A percentile compares a stretch with the other conserved stretches of the same genome.
Conservation (phyloP, 1,284 basidiomycete genomes). For the Microstroma glucosiphilum region DNA sequence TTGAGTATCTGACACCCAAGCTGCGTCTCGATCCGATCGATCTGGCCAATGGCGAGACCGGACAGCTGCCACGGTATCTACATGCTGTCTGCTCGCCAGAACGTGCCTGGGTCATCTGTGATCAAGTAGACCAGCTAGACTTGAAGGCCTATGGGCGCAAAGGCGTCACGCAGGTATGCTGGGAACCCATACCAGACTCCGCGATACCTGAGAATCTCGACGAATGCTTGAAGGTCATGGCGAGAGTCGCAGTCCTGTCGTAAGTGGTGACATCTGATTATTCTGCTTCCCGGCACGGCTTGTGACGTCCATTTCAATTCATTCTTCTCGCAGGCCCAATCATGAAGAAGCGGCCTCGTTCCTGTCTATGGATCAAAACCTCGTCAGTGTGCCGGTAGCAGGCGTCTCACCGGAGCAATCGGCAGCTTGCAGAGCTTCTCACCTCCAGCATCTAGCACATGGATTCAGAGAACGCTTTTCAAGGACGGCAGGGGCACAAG, state of each 20-base stretch:
- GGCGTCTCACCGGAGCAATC: background rate
- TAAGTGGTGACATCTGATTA: background rate
- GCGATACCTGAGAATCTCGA: constrained; percentile 13
- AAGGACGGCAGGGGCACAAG: background rate
- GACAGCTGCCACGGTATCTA: constrained; percentile 8
- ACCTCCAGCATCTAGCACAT: background rate
- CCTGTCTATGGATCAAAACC: background rate
- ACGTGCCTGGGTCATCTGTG: constrained; percentile 10
- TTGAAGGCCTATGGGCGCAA: background rate
- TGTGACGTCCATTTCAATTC: background rate
- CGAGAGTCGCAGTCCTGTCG: constrained; percentile 9
- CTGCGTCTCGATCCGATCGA: constrained; percentile 17
- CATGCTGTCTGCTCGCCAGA: constrained; percentile 17
- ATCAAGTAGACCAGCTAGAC: constrained; percentile 12
- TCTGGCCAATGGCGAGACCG: constrained; percentile 4
- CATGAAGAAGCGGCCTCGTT: constrained; percentile 18
- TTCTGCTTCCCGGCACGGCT: background rate
- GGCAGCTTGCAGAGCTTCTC: background rate
- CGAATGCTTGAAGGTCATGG: constrained; percentile 9
- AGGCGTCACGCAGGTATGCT: constrained; percentile 11
- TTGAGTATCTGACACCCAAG: constrained; percentile 18
- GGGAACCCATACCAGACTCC: constrained; percentile 20
- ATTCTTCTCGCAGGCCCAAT: constrained; percentile 11
- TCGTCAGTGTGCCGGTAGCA: background rate
- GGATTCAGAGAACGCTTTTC: background rate